These are phyloP conservation scores for Somion occarium DNA, from an alignment of 1,284 basidiomycete genomes.

Conservation along the genomic window DNA sequence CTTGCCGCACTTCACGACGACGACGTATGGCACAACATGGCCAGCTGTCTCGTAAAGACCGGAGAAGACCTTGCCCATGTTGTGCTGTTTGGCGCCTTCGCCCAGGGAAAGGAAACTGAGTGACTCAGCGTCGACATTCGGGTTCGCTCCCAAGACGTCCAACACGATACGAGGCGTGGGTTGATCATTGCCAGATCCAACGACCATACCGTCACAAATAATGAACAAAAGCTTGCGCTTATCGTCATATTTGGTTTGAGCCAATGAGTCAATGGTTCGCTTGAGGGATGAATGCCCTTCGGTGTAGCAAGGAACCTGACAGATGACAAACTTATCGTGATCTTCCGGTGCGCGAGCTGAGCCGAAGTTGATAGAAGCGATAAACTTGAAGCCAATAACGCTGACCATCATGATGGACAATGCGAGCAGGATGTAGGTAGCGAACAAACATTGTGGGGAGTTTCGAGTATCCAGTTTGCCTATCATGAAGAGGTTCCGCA, in stretches of 20 bases:
- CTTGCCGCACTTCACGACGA: slow-evolving; percentile 96
- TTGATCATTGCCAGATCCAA: slow-evolving; percentile 91
- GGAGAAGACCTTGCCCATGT: slow-evolving; percentile 98
- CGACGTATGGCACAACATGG: slow-evolving; percentile 95
- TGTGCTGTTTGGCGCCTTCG: slow-evolving; percentile 94
- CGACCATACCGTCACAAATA: slow-evolving; percentile 98
- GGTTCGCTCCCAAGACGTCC: slow-evolving; percentile 93
- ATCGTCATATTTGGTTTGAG: slow-evolving; percentile 95
- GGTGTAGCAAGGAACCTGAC: slow-evolving; percentile 97
- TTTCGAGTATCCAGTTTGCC: slow-evolving; percentile 92
- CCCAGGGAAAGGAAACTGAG: slow-evolving; percentile 92
- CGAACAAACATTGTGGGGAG: slow-evolving; percentile 88
- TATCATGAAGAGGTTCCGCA: slow-evolving; percentile 90
- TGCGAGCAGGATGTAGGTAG: slow-evolving; percentile 88
- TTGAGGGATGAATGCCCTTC: slow-evolving; percentile 89
- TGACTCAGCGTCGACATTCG: slow-evolving; percentile 91
- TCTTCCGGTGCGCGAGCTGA: slow-evolving; percentile 85
- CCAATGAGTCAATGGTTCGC: slow-evolving; percentile 91
- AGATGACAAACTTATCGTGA: slow-evolving; percentile 98
- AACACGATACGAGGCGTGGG: slow-evolving; percentile 92
- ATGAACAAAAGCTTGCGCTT: slow-evolving; percentile 94
- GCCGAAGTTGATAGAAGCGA: slow-evolving; percentile 90
- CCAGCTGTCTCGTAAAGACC: slow-evolving; percentile 93
- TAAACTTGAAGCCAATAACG: slow-evolving; percentile 97
- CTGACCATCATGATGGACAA: slow-evolving; percentile 91